Conservation (phyloP, 306 rosid species). For the Trichosanthes cucumerina region DNA sequence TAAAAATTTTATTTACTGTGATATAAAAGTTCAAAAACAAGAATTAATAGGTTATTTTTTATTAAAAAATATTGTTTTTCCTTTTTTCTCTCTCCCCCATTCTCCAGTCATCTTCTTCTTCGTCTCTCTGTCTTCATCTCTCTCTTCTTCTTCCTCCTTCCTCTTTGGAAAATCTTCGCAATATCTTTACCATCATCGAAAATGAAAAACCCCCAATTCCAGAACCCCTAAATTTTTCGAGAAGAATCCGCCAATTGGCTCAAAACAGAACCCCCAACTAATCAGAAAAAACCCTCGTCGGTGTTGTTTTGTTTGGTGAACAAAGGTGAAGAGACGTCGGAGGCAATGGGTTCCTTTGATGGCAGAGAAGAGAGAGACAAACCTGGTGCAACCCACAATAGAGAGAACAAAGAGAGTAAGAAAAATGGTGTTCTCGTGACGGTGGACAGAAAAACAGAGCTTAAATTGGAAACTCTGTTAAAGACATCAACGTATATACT, state of each 20-base stretch:
- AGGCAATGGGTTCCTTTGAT: constrained; percentile 61
- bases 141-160: no score
- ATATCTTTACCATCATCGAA: constrained; percentile 56
- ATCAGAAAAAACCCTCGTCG: constrained; percentile 27
- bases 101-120: no score
- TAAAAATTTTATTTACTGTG: no score
- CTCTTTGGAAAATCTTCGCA: no score
- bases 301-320: constrained; percentile 29
- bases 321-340: constrained; percentile 65
- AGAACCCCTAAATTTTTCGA: neutral
- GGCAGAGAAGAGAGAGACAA: constrained; percentile 30
- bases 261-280: constrained; percentile 13
- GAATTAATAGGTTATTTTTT: no score
- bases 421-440: constrained; percentile 45
- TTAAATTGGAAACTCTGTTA: constrained; percentile 62
- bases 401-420: neutral
- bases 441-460: constrained; percentile 47
- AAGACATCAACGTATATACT: constrained; percentile 74
- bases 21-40: no score
- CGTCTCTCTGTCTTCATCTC: no score
- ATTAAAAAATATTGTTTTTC: no score
- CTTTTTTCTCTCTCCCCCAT: no score
- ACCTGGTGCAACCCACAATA: neutral
- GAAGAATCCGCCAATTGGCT: constrained; percentile 15
- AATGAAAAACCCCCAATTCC: constrained; percentile 18